A percentile compares a stretch with the other conserved stretches of the same genome.
Evolutionary conservation across 2,329 filamentous ascomycete species (phyloP).

Genomic region (Neurospora sp.): DNA sequence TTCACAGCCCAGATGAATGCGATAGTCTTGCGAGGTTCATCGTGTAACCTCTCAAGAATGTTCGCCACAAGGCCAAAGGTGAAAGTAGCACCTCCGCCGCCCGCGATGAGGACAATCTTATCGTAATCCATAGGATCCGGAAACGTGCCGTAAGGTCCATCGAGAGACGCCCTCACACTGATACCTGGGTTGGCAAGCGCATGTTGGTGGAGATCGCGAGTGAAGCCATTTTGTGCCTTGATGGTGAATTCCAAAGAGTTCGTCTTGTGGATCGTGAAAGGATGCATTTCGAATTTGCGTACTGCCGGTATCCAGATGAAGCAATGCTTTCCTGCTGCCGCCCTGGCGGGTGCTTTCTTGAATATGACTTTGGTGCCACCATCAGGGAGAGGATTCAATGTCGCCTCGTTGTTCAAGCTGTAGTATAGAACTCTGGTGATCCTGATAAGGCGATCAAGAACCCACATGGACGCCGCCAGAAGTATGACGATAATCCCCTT

Average conservation of each 20-base stretch:
- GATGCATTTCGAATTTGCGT: slow-evolving; percentile 48
- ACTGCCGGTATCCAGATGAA: slow-evolving; percentile 55
- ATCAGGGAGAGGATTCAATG: slow-evolving; percentile 41
- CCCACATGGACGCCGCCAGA: slow-evolving; percentile 38
- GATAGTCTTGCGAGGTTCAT: slow-evolving; percentile 28
- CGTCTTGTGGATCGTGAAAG: slow-evolving; percentile 49
- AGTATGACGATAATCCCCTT: slow-evolving; percentile 33
- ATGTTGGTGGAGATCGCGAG: slow-evolving; percentile 41
- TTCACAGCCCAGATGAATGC: slow-evolving; percentile 41
- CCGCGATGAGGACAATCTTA: slow-evolving; percentile 48
- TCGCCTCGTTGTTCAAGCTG: slow-evolving; percentile 41
- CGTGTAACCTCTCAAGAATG: slow-evolving; percentile 32
- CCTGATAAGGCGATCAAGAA: slow-evolving; percentile 40
- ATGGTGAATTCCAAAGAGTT: slow-evolving; percentile 49
- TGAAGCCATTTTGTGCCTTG: slow-evolving; percentile 49
- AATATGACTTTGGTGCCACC: slow-evolving; percentile 47
- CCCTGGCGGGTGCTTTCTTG: slow-evolving; percentile 35
- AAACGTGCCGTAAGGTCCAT: slow-evolving; percentile 49
- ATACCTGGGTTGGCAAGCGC: slow-evolving; percentile 40
- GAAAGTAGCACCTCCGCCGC: slow-evolving; percentile 53
- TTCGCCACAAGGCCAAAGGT: slow-evolving; percentile 39
- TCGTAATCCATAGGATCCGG: slow-evolving; percentile 43
- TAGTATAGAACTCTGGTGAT: slow-evolving; percentile 32
- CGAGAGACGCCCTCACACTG: slow-evolving; percentile 40
- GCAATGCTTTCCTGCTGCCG: slow-evolving; percentile 48